Evolutionary conservation across 2,329 filamentous ascomycete genomes (phyloP).

Genomic region (Aphanocladium album): DNA sequence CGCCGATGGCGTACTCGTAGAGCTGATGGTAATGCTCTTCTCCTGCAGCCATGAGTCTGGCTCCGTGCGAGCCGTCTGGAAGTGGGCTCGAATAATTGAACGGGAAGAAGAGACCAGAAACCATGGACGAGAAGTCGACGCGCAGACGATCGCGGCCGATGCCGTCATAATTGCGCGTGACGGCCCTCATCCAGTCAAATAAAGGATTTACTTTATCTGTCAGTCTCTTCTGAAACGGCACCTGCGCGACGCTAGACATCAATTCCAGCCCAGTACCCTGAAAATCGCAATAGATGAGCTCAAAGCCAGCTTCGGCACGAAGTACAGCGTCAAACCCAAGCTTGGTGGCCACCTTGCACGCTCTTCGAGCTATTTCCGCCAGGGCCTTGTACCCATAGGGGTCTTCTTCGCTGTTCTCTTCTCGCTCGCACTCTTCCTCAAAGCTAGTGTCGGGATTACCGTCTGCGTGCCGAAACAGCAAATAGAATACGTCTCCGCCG

Average conservation of each 20-base stretch:
- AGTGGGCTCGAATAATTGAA: background rate
- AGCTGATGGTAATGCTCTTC: background rate
- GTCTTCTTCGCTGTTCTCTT: background rate
- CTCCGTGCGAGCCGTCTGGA: background rate
- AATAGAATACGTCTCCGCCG: background rate
- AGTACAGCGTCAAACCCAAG: background rate
- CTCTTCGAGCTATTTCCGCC: background rate
- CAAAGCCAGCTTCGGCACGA: background rate
- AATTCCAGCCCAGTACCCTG: background rate
- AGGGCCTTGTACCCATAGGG: background rate
- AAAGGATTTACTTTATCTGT: background rate
- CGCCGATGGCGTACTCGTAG: background rate
- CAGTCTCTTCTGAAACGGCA: background rate
- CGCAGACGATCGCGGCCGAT: background rate
- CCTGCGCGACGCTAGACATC: background rate
- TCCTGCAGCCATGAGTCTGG: background rate
- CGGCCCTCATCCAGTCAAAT: background rate
- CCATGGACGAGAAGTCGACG: background rate
- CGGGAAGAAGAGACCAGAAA: background rate
- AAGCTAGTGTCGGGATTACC: background rate
- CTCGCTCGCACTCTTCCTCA: background rate
- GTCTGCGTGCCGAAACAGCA: background rate
- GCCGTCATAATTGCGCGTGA: background rate
- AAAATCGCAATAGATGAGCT: background rate
- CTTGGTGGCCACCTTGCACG: background rate